These are phyloP conservation scores for Plasmopara halstedii DNA, from an alignment of 352 stramenopile genomes.

Conservation along the genomic window DNA sequence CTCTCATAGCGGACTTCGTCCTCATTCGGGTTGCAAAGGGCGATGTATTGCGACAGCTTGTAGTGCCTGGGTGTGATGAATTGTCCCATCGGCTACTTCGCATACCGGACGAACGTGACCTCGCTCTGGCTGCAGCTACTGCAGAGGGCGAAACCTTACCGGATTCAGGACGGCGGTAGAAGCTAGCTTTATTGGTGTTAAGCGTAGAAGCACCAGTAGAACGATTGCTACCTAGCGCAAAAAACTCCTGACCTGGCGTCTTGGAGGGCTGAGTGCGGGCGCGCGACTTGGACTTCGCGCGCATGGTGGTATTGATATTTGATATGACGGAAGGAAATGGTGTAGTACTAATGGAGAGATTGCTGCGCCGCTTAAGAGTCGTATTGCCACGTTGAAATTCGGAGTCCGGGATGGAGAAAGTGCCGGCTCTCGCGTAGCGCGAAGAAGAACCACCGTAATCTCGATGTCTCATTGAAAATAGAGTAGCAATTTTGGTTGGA, in stretches of 20 bases:
- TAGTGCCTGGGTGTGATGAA: background rate
- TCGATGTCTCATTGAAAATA: conserved; percentile 13
- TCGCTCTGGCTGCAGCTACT: background rate
- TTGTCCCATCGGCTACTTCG: background rate
- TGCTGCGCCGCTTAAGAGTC: conserved; percentile 45
- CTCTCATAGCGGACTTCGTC: conserved; percentile 35
- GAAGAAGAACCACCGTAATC: conserved; percentile 18
- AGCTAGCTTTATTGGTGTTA: conserved; percentile 37
- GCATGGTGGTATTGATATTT: conserved; percentile 21
- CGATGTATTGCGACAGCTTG: conserved; percentile 9
- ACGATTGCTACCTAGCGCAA: conserved; percentile 35
- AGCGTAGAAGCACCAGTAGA: conserved; percentile 8
- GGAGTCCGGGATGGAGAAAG: conserved; percentile 48
- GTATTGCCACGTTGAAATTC: conserved; percentile 47
- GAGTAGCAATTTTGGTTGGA: conserved; percentile 6
- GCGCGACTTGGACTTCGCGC: conserved; percentile 48
- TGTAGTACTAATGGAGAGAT: conserved; percentile 22
- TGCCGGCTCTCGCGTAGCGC: conserved; percentile 10
- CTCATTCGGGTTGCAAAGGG: conserved; percentile 22
- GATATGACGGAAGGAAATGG: conserved; percentile 1
- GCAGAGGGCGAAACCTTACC: background rate
- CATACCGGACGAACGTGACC: conserved; percentile 21
- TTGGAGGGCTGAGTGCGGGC: conserved; percentile 20
- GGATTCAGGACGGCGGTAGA: conserved; percentile 13
- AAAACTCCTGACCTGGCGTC: conserved; percentile 31